Evolutionary conservation across 306 rosid genomes (phyloP), one percentile per base, ranked within the genome.

Genomic region (Cercis canadensis): DNA sequence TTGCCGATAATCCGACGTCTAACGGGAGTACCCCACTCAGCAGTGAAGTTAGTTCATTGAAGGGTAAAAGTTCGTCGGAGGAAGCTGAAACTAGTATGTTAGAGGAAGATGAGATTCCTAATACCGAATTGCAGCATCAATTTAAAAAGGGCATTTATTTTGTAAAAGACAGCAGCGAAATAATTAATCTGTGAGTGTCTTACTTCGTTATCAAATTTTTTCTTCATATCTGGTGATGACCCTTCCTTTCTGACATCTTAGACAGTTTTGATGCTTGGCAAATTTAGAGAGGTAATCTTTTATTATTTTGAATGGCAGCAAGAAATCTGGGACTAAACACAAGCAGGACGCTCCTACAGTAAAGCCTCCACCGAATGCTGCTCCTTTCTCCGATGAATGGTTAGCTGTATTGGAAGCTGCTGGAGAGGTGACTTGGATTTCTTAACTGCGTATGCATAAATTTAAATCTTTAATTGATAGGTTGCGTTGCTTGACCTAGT

Each of bases 311-410:
- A 55, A 71, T 87, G 75, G 79, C 88, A 84, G 97, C 32, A 34
- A 62, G 57, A 75, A 78, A 36, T 68, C 83, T 46, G 76, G 34
- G 41, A 79, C 49, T 45, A 69, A 75, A 24, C 69, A 53, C 78
- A 82, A 64, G 67, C 87, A 50, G 69, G 85, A 88, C 45, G 71
- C 40, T 76, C 73, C 74, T 46, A 58, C 67, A 14, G 43, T 78
- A 75, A 87, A 78, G 55, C 90, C 85, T 67, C 94, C 90, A 19
- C 59, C 81, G 36, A 66, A 87, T 76, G 90, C 68, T 46, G 86
- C 59, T 83, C 97, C 96, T 0, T 94, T 90, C 70, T 89, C 97
- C 62, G 97, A 94, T 34, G 98, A 94, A 80, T 94, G 98, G 98
- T 77, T 94, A 71, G 92, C 97, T 65, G 97, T 95, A 73, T 47